These are phyloP conservation scores for Paramecium biaurelia DNA, from an alignment of 73 alveolate genomes.

Conservation along the genomic window DNA sequence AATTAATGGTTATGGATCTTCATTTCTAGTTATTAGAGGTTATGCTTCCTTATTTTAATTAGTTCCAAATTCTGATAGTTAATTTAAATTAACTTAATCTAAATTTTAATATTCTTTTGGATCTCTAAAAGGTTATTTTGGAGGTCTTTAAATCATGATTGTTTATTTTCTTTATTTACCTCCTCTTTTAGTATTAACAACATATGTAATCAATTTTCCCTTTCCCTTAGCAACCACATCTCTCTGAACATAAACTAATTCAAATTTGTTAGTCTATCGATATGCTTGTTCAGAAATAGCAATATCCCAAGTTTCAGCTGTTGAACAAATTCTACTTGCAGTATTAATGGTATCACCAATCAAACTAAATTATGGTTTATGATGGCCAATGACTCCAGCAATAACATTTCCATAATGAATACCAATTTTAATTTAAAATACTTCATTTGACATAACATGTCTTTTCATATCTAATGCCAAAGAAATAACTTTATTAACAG, in stretches of 20 bases:
- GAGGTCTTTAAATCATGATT: neutral
- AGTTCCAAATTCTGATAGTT: neutral
- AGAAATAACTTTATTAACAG: slow-evolving; percentile 6
- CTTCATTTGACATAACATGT: neutral
- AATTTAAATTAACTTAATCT: neutral
- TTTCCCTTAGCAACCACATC: slow-evolving; percentile 66
- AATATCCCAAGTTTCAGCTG: neutral
- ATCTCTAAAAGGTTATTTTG: neutral
- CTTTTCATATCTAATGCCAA: slow-evolving; percentile 39
- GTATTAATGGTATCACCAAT: slow-evolving; percentile 45
- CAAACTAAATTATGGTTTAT: slow-evolving; percentile 18
- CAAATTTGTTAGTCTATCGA: neutral
- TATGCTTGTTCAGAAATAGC: slow-evolving; percentile 37
- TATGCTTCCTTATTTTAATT: neutral
- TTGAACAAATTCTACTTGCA: slow-evolving; percentile 44
- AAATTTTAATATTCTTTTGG: neutral
- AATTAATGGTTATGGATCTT: neutral
- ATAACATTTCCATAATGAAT: slow-evolving; percentile 43
- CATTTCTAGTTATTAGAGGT: neutral
- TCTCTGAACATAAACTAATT: neutral
- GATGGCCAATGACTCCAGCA: slow-evolving; percentile 53
- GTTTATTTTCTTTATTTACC: neutral
- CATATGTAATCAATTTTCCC: slow-evolving; percentile 62
- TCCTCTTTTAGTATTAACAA: neutral
- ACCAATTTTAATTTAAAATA: neutral